These are phyloP conservation scores for Nicotiana tomentosiformis DNA, from an alignment of 257 asterid species.

Conservation along the genomic window DNA sequence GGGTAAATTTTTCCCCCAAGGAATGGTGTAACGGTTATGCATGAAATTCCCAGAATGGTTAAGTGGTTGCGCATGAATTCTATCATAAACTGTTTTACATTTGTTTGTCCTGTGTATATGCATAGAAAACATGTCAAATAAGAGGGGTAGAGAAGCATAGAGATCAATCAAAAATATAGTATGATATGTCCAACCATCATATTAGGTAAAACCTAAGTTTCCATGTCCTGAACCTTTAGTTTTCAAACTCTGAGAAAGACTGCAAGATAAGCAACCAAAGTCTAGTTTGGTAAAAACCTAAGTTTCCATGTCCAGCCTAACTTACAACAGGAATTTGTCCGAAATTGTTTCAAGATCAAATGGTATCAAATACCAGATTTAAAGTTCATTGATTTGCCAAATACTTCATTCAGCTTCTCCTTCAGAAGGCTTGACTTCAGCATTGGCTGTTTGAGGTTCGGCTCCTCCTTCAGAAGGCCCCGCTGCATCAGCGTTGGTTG, in stretches of 20 bases:
- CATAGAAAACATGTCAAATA: not conserved
- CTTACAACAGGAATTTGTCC: not conserved
- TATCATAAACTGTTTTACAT: not conserved
- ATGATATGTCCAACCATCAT: not conserved
- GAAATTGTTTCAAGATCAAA: not conserved
- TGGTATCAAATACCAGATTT: not conserved
- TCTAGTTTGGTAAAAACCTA: not conserved
- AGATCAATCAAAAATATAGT: not conserved
- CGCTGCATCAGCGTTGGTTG: constrained; percentile 7
- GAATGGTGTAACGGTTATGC: too few species aligned
- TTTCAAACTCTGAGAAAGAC: not conserved
- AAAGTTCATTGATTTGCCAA: not conserved
- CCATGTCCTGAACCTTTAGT: not conserved
- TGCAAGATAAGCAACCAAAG: not conserved
- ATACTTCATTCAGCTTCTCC: constrained; percentile 1
- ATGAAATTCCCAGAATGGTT: too few species aligned
- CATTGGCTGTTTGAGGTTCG: constrained; percentile 10
- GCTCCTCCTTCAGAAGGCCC: constrained; percentile 21
- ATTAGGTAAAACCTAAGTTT: not conserved
- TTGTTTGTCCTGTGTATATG: not conserved
- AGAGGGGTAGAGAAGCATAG: too few species aligned
- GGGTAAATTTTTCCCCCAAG: too few species aligned
- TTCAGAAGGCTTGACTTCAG: constrained; percentile 12
- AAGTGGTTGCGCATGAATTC: not conserved
- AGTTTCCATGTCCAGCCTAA: not conserved